Base-by-base conservation (phyloP, 306 rosid species). In the Carpinus viminea region DNA sequence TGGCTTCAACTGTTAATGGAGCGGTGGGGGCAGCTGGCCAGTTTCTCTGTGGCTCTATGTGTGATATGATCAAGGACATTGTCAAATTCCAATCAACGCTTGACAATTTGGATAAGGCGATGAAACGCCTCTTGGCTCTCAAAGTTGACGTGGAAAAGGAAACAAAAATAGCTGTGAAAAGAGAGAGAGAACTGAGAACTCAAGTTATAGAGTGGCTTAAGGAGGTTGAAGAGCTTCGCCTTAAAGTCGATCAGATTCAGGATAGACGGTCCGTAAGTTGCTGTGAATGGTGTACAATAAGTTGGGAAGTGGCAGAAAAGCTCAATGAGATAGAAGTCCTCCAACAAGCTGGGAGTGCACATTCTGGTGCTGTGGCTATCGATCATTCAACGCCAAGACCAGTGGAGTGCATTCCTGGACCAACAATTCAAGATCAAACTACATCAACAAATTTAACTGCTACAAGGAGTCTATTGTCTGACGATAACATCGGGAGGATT, bases 401-500 rank as follows among this genome's bases (percentile, higher is more conserved):
- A 61, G 68, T 61, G 68, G 68, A 11, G 68, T 8, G 0, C 12
- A 28, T 61, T 61, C 4, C 8, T 3, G 43, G 68, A 0, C n/a
- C 68, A 4, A 26, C 68, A 61, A 61, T 61, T 24, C 17, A 1
- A 26, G 68, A 31, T 28, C 68, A 61, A 61, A 12, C n/a, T 9
- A 57, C 31, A 9, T 21, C 0, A 21, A 20, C 20, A 21, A 28
- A 4, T 60, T 60, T 1, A 26, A 18, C 7, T 3, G 5, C 26
- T 24, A 60, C 18, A 8, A 65, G 74, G 83, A 34, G 12, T 10
- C 21, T 54, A 41, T 68, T 80, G 61, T 45, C 12, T 36, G 78
- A 72, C 34, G 8, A 80, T 28, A 15, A 46, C 3, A 4, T 80
- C 50, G 6, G 12, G 16, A 80, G 52, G 28, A 46, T 74, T 74